Evolutionary conservation across 371 early-diverging fungal species (phyloP).

Genomic region (Lichtheimia hyalospora): DNA sequence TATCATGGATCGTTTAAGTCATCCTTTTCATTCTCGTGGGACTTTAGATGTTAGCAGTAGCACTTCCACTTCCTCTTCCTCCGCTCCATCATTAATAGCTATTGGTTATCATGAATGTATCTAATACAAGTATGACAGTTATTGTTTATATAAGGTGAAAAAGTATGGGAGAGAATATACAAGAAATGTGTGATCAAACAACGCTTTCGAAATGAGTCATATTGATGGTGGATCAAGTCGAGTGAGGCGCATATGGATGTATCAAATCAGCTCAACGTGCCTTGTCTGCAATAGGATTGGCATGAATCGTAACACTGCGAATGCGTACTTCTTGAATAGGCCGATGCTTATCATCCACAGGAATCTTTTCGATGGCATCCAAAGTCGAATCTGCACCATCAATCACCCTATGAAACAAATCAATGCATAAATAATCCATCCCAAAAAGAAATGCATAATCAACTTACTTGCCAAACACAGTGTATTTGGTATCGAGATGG

Average conservation of each 20-base stretch:
- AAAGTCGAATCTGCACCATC: slow-evolving; percentile 86
- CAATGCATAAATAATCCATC: background rate
- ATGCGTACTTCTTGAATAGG: slow-evolving; percentile 85
- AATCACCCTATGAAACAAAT: slow-evolving; percentile 69
- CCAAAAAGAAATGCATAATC: background rate
- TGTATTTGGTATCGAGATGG: slow-evolving; percentile 90
- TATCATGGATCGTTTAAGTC: background rate
- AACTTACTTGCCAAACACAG: slow-evolving; percentile 90
- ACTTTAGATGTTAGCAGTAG: no score
- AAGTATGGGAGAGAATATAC: no score
- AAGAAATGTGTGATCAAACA: background rate
- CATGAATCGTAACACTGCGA: slow-evolving; percentile 83
- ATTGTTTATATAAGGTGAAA: no score
- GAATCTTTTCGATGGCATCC: slow-evolving; percentile 84
- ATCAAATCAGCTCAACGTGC: slow-evolving; percentile 2
- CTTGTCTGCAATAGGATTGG: slow-evolving; percentile 93
- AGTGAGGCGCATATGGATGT: background rate
- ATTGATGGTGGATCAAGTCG: background rate
- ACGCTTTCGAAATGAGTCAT: background rate
- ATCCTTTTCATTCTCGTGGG: background rate
- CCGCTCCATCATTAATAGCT: background rate
- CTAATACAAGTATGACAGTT: background rate
- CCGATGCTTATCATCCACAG: slow-evolving; percentile 82
- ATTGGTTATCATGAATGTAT: background rate
- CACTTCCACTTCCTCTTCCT: background rate